These are phyloP conservation scores for Lathyrus aphaca DNA, from an alignment of 306 rosid genomes.

Conservation along the genomic window DNA sequence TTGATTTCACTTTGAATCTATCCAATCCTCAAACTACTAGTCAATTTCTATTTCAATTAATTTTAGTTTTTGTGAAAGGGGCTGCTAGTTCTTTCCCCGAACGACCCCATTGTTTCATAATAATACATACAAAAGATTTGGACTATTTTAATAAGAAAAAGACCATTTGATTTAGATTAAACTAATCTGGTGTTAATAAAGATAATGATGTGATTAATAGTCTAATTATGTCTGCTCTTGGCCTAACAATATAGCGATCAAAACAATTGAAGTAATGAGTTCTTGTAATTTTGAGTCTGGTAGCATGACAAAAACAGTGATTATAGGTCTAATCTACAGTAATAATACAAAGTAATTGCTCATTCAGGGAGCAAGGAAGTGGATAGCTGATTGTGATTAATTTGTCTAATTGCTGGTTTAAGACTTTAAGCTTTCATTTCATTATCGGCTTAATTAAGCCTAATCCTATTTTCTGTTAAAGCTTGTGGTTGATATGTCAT, in stretches of 20 bases:
- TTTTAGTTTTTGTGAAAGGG: constrained; percentile 9
- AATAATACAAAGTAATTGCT: background rate
- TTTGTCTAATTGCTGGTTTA: constrained; percentile 8
- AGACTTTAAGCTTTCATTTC: constrained; percentile 22
- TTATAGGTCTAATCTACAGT: background rate
- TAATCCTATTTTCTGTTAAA: constrained; percentile 1
- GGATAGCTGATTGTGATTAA: constrained; percentile 21
- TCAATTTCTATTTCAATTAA: background rate
- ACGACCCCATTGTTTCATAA: constrained; percentile 13
- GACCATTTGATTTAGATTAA: constrained; percentile 17
- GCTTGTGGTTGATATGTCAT: constrained; percentile 8
- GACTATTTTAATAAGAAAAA: background rate
- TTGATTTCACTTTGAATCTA: constrained; percentile 28
- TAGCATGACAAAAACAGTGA: constrained; percentile 8
- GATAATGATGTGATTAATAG: constrained; percentile 15
- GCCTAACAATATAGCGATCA: constrained; percentile 23
- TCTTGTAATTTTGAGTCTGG: constrained; percentile 26
- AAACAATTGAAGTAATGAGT: constrained; percentile 8
- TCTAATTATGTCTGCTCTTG: constrained; percentile 26
- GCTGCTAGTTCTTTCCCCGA: constrained; percentile 34
- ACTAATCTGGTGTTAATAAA: constrained; percentile 14
- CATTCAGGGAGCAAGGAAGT: constrained; percentile 9
- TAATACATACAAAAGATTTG: background rate
- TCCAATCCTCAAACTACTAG: constrained; percentile 2
- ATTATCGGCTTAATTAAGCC: constrained; percentile 12